Evolutionary conservation across 1,284 basidiomycete species (phyloP).

Genomic region (Leucocoprinus gongylophorus): DNA sequence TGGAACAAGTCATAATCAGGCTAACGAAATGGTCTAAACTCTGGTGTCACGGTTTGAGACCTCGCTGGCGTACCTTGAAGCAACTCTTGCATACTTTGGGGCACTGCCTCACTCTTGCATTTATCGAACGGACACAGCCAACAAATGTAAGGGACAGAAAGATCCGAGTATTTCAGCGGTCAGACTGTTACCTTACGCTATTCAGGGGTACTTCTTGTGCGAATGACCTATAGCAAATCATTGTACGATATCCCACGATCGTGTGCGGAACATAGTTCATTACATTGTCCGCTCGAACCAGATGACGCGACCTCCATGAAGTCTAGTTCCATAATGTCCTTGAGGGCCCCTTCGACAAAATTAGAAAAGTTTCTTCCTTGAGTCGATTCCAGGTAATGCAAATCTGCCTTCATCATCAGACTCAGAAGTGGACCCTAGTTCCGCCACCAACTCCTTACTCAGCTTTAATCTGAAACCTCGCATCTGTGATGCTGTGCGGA

Average conservation of each 20-base stretch:
- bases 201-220: neutral
- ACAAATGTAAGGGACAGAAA: neutral
- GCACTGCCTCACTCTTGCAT: neutral
- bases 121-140: neutral
- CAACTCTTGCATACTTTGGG: neutral
- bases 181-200: neutral
- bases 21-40: neutral
- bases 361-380: neutral
- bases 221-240: neutral
- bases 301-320: slow-evolving; percentile 5
- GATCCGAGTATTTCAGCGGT: neutral
- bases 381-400: neutral
- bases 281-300: neutral
- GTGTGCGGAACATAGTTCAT: slow-evolving; percentile 1
- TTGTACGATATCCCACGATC: slow-evolving; percentile 2
- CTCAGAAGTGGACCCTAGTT: neutral
- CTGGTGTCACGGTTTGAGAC: neutral
- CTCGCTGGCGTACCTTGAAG: neutral
- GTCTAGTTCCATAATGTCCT: slow-evolving; percentile 6
- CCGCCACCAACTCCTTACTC: neutral
- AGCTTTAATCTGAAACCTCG: neutral
- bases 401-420: neutral
- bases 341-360: slow-evolving; percentile 4
- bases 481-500: slow-evolving; percentile 3
- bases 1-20: neutral